These are phyloP conservation scores for Cyberlindnera lachancei DNA, from an alignment of 805 yeast species.

Conservation along the genomic window DNA sequence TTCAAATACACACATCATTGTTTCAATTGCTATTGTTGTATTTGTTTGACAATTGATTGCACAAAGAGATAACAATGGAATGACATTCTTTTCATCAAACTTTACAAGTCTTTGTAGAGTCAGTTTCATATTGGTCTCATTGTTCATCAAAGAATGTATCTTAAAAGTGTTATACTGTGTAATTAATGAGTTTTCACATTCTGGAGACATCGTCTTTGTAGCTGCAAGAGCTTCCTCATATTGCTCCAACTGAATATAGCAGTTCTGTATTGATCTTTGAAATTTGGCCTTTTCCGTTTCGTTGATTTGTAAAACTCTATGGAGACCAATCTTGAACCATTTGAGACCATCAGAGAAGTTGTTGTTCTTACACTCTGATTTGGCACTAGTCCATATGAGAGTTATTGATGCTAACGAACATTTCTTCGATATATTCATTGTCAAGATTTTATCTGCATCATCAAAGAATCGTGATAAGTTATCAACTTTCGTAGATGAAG, in stretches of 20 bases:
- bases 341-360: conserved; percentile 16
- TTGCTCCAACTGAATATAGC: conserved; percentile 20
- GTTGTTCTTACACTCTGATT: conserved; percentile 22
- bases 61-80: conserved; percentile 26
- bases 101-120: conserved; percentile 27
- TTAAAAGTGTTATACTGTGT: conserved; percentile 28
- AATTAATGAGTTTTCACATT: conserved; percentile 20
- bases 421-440: conserved; percentile 20
- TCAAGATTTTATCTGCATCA: conserved; percentile 23
- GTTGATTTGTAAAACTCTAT: conserved; percentile 18
- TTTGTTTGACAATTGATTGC: conserved; percentile 24
- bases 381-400: conserved; percentile 33
- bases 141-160: conserved; percentile 11
- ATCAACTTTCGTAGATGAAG: conserved; percentile 16
- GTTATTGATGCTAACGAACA: conserved; percentile 28
- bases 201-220: conserved; percentile 19
- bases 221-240: conserved; percentile 16
- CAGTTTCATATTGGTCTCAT: conserved; percentile 12
- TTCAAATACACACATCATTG: conserved; percentile 22
- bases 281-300: conserved; percentile 29
- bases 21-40: conserved; percentile 21
- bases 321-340: conserved; percentile 23
- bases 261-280: conserved; percentile 28
- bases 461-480: conserved; percentile 20
- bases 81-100: conserved; percentile 27